Evolutionary conservation across 192 early-diverging fungal genomes (phyloP), one percentile per base, ranked within the genome.

Genomic region (Gigaspora rosea): DNA sequence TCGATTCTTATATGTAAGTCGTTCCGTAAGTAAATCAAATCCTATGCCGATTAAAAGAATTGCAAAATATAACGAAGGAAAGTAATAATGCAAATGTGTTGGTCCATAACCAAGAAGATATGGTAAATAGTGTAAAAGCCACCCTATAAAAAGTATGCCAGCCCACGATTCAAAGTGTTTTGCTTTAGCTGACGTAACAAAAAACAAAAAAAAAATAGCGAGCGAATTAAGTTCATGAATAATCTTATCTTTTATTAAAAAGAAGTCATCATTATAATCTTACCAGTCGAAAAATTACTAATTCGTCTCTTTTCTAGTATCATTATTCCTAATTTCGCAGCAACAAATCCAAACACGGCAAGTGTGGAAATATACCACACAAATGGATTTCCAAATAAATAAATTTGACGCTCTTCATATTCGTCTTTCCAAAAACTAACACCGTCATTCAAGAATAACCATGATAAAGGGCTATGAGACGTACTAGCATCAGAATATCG

Each of bases 11-110:
- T 80, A 81, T 32, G 85, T 80, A 27, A 93, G 71, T 20, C 91
- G 89, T 62, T 83, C 83, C 4, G 93, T 91, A 27, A 89, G 74
- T 63, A 95, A 79, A 81, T 99, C 95, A 77, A 95, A 88, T 3
- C 91, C 78, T 15, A 86, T 86, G 36, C 90, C 91, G 35, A 95
- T 66, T 4, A 89, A 82, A 47, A 98, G 85, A 69, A 97, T 87
- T 33, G 90, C 88, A 82, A 96, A 93, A 84, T 95, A 97, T 16
- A 97, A 86, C 8, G 96, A 91, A 6, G 97, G 96, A 20, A 96
- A 87, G n/a, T 97, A 98, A 78, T 97, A 95, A 80, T 97, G 95
- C 48, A 96, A 82, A 82, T 97, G 96, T 56, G 94, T 84, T 81
- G 95, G 93, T 46, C 95, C 94, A 22, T 83, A 85, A 94, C 96